Percentiles rank a stretch among this genome's conserved stretches.
Evolutionary conservation across 129 eudicot genomes (phyloP).

Genomic region (Heracleum sosnowskyi): DNA sequence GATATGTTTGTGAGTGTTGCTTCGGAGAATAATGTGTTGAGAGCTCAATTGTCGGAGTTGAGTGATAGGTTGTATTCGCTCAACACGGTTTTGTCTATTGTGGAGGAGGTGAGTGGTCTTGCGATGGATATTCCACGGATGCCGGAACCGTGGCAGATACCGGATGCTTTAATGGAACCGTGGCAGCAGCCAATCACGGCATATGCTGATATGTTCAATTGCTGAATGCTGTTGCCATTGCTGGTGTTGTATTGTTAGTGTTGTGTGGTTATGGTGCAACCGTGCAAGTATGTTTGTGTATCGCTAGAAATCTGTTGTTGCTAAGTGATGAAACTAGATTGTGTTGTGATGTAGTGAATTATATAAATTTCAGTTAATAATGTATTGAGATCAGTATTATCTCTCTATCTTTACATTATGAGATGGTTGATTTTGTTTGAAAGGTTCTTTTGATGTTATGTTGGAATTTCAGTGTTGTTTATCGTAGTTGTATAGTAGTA

Average conservation of each 20-base stretch:
- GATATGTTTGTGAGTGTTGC: constrained; percentile 24
- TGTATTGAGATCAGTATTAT: background rate
- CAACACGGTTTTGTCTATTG: constrained; percentile 28
- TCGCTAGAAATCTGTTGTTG: background rate
- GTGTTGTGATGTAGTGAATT: background rate
- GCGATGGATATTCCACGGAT: constrained; percentile 29
- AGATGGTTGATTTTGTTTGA: background rate
- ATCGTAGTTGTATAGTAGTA: too few species aligned
- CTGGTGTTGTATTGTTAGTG: background rate
- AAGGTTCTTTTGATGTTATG: background rate
- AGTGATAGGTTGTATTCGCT: constrained; percentile 34
- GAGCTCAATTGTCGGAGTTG: constrained; percentile 44
- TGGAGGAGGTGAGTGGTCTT: constrained; percentile 35
- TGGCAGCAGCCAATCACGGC: constrained; percentile 22
- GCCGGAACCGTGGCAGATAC: constrained; percentile 55
- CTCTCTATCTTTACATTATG: too few species aligned
- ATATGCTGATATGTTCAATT: constrained; percentile 22
- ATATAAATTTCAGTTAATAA: background rate
- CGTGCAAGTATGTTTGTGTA: background rate
- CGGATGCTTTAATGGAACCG: constrained; percentile 18
- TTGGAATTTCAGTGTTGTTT: background rate
- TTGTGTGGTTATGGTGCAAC: background rate
- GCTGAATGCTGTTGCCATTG: constrained; percentile 1
- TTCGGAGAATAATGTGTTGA: constrained; percentile 35
- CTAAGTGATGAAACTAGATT: background rate